A percentile compares a stretch with the other conserved stretches of the same genome.
These are phyloP conservation scores for Cordyceps farinosa DNA, from an alignment of 2,329 filamentous ascomycete species.

Conservation along the genomic window DNA sequence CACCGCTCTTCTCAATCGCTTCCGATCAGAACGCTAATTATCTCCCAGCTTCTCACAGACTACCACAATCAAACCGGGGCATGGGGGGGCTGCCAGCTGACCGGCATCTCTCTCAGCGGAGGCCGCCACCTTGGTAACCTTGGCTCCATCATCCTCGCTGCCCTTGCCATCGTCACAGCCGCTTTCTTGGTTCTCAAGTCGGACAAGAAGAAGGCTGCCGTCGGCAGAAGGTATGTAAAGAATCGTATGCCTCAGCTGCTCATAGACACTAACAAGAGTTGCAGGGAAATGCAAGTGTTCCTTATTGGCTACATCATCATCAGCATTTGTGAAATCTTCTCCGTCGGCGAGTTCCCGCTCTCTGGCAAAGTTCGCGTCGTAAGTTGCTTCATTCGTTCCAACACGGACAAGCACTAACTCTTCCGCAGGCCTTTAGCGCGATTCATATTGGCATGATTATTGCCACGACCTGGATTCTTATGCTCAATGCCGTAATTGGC, in stretches of 20 bases:
- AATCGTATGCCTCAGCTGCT: neutral
- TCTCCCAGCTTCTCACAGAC: constrained; percentile 58
- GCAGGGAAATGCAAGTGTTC: constrained; percentile 95
- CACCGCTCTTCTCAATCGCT: neutral
- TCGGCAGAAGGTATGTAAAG: constrained; percentile 73
- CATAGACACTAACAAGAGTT: neutral
- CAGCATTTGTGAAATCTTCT: constrained; percentile 94
- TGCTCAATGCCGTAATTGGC: constrained; percentile 88
- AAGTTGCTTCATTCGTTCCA: constrained; percentile 35
- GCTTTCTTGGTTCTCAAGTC: constrained; percentile 72
- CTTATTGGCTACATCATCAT: constrained; percentile 81
- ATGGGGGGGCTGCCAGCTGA: constrained; percentile 70
- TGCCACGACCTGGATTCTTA: constrained; percentile 83
- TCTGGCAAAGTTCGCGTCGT: constrained; percentile 67
- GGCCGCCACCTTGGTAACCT: constrained; percentile 73
- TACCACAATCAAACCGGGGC: constrained; percentile 55
- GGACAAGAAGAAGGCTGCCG: constrained; percentile 86
- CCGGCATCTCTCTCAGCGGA: constrained; percentile 67
- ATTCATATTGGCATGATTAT: constrained; percentile 88
- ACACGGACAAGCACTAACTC: constrained; percentile 22
- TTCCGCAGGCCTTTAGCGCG: constrained; percentile 71
- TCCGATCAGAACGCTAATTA: constrained; percentile 15
- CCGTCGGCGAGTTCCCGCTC: constrained; percentile 83
- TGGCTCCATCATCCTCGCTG: constrained; percentile 84
- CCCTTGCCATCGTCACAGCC: constrained; percentile 67